Conservation (phyloP, 192 early-diverging fungal genomes). For the Coemansia sp. region DNA sequence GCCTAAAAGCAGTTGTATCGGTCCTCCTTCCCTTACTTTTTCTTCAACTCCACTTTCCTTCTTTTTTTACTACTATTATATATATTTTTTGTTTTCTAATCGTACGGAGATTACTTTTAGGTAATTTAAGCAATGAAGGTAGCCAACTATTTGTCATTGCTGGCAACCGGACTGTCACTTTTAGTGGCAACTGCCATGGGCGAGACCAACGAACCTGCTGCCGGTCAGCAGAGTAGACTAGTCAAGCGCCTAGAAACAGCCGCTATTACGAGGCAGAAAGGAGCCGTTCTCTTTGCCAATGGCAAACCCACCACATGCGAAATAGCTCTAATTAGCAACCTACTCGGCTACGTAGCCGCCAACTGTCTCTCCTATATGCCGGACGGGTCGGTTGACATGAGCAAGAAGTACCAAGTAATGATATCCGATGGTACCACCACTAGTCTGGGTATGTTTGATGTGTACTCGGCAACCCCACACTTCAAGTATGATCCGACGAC, state of each 20-base stretch:
- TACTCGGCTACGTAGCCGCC: slow-evolving; percentile 36
- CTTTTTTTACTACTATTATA: neutral
- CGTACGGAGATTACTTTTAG: neutral
- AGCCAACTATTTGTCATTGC: neutral
- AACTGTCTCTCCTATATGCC: slow-evolving; percentile 24
- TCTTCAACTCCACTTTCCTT: neutral
- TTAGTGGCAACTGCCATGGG: neutral
- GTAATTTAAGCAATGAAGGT: neutral
- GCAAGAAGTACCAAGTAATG: slow-evolving; percentile 26
- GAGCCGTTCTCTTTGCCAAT: slow-evolving; percentile 30
- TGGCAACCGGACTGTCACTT: slow-evolving; percentile 1
- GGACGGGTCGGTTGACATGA: slow-evolving; percentile 1
- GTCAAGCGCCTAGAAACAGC: slow-evolving; percentile 28
- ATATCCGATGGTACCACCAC: slow-evolving; percentile 19
- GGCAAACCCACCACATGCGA: slow-evolving; percentile 35
- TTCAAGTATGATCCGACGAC: slow-evolving; percentile 27
- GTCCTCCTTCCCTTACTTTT: neutral
- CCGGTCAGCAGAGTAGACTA: slow-evolving; percentile 29
- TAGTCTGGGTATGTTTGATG: slow-evolving; percentile 15
- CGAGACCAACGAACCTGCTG: slow-evolving; percentile 13
- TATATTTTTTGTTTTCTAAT: neutral
- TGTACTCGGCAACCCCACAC: slow-evolving; percentile 18
- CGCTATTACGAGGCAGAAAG: slow-evolving; percentile 16
- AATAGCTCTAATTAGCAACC: slow-evolving; percentile 43
- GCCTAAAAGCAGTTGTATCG: neutral